A percentile compares a stretch with the other conserved stretches of the same genome.
Evolutionary conservation across 352 stramenopile species (phyloP).

Genomic region (Pythium apleroticum): DNA sequence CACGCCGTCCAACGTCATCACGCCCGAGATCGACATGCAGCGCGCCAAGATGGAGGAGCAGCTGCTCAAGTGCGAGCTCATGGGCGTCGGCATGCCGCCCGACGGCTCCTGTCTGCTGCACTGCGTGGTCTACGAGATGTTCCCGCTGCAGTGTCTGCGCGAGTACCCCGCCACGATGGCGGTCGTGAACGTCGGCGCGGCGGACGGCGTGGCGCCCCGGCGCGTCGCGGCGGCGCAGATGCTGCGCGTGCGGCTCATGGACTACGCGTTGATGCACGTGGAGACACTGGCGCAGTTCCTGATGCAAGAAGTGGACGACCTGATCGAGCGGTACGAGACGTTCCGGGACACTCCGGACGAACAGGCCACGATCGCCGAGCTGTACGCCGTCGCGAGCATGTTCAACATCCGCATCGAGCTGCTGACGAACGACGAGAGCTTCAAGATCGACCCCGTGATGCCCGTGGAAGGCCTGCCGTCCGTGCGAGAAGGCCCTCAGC

Average conservation of each 20-base stretch:
- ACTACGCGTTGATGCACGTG: conserved; percentile 71
- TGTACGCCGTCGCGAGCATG: conserved; percentile 80
- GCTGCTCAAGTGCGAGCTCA: conserved; percentile 54
- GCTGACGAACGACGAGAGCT: conserved; percentile 80
- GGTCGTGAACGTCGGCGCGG: conserved; percentile 78
- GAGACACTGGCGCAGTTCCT: conserved; percentile 58
- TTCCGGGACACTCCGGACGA: conserved; percentile 74
- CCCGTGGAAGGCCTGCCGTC: conserved; percentile 58
- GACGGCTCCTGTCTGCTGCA: conserved; percentile 82
- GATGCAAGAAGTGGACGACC: conserved; percentile 71
- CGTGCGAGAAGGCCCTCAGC: conserved; percentile 49
- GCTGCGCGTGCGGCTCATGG: conserved; percentile 67
- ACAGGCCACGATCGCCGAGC: conserved; percentile 74
- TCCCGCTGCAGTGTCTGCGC: conserved; percentile 68
- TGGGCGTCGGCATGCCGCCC: conserved; percentile 78
- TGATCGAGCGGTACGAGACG: conserved; percentile 66
- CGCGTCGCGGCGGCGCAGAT: conserved; percentile 63
- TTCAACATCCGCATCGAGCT: conserved; percentile 82
- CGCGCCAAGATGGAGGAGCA: conserved; percentile 78
- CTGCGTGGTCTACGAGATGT: conserved; percentile 87
- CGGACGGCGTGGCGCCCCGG: conserved; percentile 73
- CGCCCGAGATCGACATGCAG: conserved; percentile 69
- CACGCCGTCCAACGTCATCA: conserved; percentile 66
- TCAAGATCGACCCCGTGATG: conserved; percentile 79
- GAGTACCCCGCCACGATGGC: conserved; percentile 74